A percentile compares a stretch with the other conserved stretches of the same genome.
Evolutionary conservation across 2,329 filamentous ascomycete genomes (phyloP).

Genomic region (Colletotrichum costaricense): DNA sequence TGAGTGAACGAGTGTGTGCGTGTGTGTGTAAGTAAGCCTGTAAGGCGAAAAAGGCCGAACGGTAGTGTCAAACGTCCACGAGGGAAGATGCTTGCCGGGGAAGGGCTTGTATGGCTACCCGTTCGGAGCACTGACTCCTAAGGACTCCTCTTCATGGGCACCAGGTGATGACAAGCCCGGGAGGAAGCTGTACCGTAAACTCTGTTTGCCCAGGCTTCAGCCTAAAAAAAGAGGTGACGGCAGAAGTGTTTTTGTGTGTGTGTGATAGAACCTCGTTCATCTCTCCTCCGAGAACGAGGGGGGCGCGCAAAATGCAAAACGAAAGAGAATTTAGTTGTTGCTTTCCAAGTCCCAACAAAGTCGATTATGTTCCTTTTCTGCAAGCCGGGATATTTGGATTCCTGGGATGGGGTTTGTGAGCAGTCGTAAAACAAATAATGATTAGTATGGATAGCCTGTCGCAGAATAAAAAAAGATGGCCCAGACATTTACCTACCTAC

Average conservation of each 20-base stretch:
- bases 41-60: background rate
- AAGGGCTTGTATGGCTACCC: background rate
- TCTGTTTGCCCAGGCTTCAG: slow-evolving; percentile 7
- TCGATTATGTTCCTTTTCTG: background rate
- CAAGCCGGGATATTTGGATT: background rate
- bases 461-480: background rate
- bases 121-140: background rate
- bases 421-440: slow-evolving; percentile 4
- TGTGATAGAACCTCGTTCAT: background rate
- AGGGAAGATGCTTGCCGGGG: slow-evolving; percentile 8
- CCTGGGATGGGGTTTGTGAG: slow-evolving; percentile 7
- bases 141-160: background rate
- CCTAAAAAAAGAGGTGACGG: background rate
- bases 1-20: no score
- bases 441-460: background rate
- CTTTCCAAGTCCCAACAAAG: background rate
- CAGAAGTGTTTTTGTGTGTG: no score
- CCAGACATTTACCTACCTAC: background rate
- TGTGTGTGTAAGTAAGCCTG: background rate
- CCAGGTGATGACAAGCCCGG: background rate
- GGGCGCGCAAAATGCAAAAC: background rate
- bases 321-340: background rate
- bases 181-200: slow-evolving; percentile 1
- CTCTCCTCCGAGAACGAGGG: background rate
- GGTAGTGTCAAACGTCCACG: background rate